Conservation (phyloP, 225 moss, liverwort and hornwort species). For the Anthoceros angustus region DNA sequence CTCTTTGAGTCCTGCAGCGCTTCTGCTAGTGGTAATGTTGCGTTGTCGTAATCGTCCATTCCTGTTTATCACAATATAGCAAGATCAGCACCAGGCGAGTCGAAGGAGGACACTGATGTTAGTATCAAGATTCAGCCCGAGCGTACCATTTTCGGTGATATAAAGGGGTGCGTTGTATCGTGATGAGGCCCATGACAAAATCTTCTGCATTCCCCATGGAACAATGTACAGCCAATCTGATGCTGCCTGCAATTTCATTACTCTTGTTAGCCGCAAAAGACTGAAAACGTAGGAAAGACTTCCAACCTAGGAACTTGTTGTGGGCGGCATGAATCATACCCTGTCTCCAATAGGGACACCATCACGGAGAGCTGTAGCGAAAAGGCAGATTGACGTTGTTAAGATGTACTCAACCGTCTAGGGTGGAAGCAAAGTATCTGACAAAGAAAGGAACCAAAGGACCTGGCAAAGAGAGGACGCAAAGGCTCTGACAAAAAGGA, state of each 20-base stretch:
- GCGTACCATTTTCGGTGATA: slow-evolving; percentile 47
- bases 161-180: slow-evolving; percentile 40
- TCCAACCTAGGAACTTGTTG: background rate
- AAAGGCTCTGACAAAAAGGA: too few species aligned
- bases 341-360: slow-evolving; percentile 37
- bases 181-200: slow-evolving; percentile 30
- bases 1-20: slow-evolving; percentile 34
- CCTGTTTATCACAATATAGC: slow-evolving; percentile 21
- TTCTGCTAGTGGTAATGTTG: slow-evolving; percentile 15
- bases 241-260: slow-evolving; percentile 27
- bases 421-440: background rate
- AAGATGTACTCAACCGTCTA: background rate
- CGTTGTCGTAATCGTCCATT: slow-evolving; percentile 34
- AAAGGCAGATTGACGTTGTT: background rate
- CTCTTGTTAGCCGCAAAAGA: background rate
- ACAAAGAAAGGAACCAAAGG: background rate
- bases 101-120: background rate
- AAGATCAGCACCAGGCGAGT: background rate
- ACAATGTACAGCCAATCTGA: slow-evolving; percentile 39
- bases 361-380: slow-evolving; percentile 33
- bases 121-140: background rate
- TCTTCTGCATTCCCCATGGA: slow-evolving; percentile 37
- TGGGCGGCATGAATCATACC: slow-evolving; percentile 16
- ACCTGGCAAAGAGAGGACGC: too few species aligned
- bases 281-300: background rate